These are phyloP conservation scores for Thermomucor indicae-seudaticae DNA, from an alignment of 371 early-diverging fungal genomes.

Conservation along the genomic window DNA sequence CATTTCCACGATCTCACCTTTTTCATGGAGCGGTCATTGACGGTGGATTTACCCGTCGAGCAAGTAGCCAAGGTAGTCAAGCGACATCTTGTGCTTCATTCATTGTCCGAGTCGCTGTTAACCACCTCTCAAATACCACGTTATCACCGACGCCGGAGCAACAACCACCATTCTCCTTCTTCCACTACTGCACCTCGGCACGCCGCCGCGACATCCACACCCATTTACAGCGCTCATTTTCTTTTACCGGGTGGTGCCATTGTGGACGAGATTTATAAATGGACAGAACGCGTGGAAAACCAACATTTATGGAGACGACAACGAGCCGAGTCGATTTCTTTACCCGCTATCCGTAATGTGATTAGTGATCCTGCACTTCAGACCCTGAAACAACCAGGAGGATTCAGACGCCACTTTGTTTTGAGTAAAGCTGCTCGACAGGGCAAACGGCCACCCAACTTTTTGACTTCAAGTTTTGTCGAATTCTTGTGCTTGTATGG, in stretches of 20 bases:
- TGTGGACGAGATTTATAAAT: conserved; percentile 88
- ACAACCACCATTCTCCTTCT: conserved; percentile 1
- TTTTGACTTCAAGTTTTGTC: conserved; percentile 85
- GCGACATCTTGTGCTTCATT: conserved; percentile 63
- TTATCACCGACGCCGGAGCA: conserved; percentile 1
- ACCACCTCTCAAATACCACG: conserved; percentile 1
- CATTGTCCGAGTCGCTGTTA: conserved; percentile 21
- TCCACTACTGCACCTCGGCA: too few species aligned
- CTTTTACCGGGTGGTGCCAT: conserved; percentile 72
- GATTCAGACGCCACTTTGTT: conserved; percentile 85
- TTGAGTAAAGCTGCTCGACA: conserved; percentile 64
- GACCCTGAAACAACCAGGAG: conserved; percentile 73
- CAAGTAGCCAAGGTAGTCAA: conserved; percentile 70
- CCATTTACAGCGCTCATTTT: conserved; percentile 34
- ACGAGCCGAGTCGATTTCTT: conserved; percentile 55
- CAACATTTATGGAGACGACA: conserved; percentile 40
- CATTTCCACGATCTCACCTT: too few species aligned
- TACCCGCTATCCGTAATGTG: conserved; percentile 37
- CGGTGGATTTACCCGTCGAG: conserved; percentile 60
- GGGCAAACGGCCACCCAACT: conserved; percentile 64
- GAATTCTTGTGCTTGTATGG: conserved; percentile 93
- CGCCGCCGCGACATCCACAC: conserved; percentile 1
- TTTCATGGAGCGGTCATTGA: conserved; percentile 40
- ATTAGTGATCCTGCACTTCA: conserved; percentile 36
- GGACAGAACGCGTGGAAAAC: conserved; percentile 77